phyloP scores from a whole-genome alignment of 768 basidiomycete genomes.

The Paxillus ammoniavirescens region DNA sequence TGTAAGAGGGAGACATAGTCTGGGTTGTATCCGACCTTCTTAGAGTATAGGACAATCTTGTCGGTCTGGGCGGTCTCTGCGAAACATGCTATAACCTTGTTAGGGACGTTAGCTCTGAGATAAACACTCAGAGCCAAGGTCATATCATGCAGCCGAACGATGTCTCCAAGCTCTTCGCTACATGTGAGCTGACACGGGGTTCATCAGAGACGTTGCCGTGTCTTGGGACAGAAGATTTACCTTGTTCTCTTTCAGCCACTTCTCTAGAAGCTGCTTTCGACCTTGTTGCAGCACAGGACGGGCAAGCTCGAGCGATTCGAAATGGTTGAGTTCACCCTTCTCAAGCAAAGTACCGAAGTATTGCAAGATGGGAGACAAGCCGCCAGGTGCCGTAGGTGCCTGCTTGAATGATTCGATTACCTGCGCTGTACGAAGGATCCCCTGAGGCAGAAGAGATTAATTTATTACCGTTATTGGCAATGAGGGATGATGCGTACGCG shows the following conservation, averaged over 20 bases:
- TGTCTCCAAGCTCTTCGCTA: conserved; percentile 97
- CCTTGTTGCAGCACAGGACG: conserved; percentile 95
- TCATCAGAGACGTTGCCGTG: conserved; percentile 8
- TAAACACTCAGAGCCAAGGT: conserved; percentile 97
- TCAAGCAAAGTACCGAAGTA: conserved; percentile 99
- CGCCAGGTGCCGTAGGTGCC: conserved; percentile 87
- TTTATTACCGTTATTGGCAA: background rate
- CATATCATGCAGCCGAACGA: conserved; percentile 93
- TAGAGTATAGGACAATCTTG: conserved; percentile 96
- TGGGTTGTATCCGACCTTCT: conserved; percentile 93
- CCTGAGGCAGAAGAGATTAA: conserved; percentile 42
- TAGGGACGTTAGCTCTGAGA: conserved; percentile 94
- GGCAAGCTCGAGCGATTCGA: conserved; percentile 93
- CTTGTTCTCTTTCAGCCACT: conserved; percentile 99
- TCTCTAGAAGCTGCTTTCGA: conserved; percentile 94
- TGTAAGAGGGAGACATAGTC: conserved; percentile 92
- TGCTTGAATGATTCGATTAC: conserved; percentile 98
- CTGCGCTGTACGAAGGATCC: conserved; percentile 90
- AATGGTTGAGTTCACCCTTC: conserved; percentile 96
- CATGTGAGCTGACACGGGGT: conserved; percentile 74
- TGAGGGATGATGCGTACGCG: conserved; percentile 47
- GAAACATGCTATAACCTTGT: conserved; percentile 99
- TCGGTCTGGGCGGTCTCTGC: conserved; percentile 98
- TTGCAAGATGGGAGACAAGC: conserved; percentile 92
- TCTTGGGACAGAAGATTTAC: conserved; percentile 35